These are phyloP conservation scores for Malassezia yamatoensis DNA, from an alignment of 1,284 basidiomycete genomes.

Conservation along the genomic window DNA sequence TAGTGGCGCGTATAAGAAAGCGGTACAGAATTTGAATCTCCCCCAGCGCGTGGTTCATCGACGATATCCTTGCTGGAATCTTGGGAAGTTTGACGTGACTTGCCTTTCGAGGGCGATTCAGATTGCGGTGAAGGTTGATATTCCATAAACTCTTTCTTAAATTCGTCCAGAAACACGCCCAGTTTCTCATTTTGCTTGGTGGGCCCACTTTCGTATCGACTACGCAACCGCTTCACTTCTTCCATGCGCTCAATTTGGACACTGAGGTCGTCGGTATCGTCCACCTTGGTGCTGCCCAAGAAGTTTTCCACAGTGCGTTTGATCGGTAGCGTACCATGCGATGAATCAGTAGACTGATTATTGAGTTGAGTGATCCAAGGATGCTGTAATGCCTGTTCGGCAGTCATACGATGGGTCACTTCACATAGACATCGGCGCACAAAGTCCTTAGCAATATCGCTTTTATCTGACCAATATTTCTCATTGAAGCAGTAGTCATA, in stretches of 20 bases:
- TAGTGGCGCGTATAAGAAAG: conserved; percentile 11
- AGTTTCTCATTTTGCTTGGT: background rate
- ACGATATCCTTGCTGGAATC: background rate
- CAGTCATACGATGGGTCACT: conserved; percentile 35
- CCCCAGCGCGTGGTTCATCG: background rate
- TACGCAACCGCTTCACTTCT: background rate
- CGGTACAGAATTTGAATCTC: background rate
- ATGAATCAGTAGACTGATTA: too few relatives aligned
- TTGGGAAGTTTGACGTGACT: background rate
- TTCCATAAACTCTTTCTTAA: background rate
- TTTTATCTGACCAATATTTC: conserved; percentile 42
- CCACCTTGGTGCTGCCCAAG: background rate
- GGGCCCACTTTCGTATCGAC: background rate
- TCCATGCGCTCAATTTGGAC: background rate
- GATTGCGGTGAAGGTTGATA: background rate
- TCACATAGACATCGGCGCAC: conserved; percentile 39
- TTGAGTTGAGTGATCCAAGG: conserved; percentile 28
- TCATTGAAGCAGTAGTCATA: conserved; percentile 41
- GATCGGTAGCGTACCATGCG: background rate
- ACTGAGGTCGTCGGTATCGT: background rate
- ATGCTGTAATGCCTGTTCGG: conserved; percentile 36
- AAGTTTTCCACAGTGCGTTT: background rate
- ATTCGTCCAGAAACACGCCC: conserved; percentile 1
- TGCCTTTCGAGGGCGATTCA: background rate
- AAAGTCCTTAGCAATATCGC: conserved; percentile 41